Conservation (phyloP, 805 yeast genomes). For the Yarrowia divulgata region DNA sequence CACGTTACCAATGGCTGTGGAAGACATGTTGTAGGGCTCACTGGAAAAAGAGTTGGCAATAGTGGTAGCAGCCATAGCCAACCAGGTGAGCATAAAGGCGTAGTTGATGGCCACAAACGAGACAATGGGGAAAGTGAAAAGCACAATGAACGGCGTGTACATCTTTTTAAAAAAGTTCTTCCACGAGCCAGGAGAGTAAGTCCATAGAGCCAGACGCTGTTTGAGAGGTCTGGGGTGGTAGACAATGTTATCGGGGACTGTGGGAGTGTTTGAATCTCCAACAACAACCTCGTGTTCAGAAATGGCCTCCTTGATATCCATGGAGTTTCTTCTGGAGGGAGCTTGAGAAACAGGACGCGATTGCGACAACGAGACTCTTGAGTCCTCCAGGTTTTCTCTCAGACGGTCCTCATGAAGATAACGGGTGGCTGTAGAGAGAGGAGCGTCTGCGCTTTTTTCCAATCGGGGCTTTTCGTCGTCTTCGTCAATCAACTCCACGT, state of each 20-base stretch:
- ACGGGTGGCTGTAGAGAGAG: conserved; percentile 30
- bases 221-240: conserved; percentile 30
- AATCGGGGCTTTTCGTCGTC: background rate
- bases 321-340: conserved; percentile 26
- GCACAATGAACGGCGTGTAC: conserved; percentile 39
- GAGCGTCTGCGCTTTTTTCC: conserved; percentile 4
- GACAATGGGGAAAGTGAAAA: conserved; percentile 40
- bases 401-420: conserved; percentile 13
- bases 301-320: conserved; percentile 13
- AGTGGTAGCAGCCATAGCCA: conserved; percentile 40
- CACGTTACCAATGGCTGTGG: conserved; percentile 41
- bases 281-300: conserved; percentile 9
- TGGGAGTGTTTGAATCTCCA: conserved; percentile 1
- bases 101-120: conserved; percentile 40
- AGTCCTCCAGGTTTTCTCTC: conserved; percentile 11
- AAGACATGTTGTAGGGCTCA: conserved; percentile 41
- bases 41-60: conserved; percentile 30
- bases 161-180: conserved; percentile 36
- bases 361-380: conserved; percentile 5
- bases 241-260: conserved; percentile 6
- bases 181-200: conserved; percentile 37
- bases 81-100: conserved; percentile 41
- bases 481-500: conserved; percentile 30
- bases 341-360: conserved; percentile 31
- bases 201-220: conserved; percentile 34